These are phyloP conservation scores for Ulmus americana DNA, from an alignment of 331 rosid genomes.

Conservation along the genomic window DNA sequence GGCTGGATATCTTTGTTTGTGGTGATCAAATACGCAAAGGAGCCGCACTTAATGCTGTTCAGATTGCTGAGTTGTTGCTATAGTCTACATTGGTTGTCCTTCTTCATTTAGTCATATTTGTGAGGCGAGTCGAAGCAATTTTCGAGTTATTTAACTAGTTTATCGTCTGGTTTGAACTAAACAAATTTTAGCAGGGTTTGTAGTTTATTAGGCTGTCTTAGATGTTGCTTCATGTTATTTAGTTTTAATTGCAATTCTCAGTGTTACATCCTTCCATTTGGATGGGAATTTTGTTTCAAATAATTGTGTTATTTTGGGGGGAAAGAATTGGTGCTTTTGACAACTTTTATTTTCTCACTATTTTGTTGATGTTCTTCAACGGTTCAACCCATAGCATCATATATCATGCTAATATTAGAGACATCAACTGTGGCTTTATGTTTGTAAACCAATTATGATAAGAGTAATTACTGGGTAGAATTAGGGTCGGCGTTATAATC, in stretches of 20 bases:
- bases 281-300: conserved; percentile 16
- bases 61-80: conserved; percentile 91
- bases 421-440: too few species aligned
- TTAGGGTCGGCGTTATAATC: too few species aligned
- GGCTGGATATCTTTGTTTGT: conserved; percentile 90
- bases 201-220: conserved; percentile 2
- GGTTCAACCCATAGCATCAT: too few species aligned
- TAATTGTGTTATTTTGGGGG: neutral
- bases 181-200: conserved; percentile 13
- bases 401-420: too few species aligned
- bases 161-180: conserved; percentile 3
- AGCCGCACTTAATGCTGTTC: conserved; percentile 94
- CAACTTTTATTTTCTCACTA: neutral
- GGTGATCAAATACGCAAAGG: conserved; percentile 99
- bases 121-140: conserved; percentile 7
- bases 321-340: neutral
- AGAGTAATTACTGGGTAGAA: too few species aligned
- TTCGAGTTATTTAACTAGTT: neutral
- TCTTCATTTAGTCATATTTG: neutral
- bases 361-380: neutral
- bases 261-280: neutral
- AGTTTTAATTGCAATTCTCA: conserved; percentile 5
- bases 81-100: conserved; percentile 23
- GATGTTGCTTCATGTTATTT: neutral
- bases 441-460: too few species aligned